These are phyloP conservation scores for Cryomyces minteri DNA, from an alignment of 495 filamentous ascomycete genomes.

Conservation along the genomic window DNA sequence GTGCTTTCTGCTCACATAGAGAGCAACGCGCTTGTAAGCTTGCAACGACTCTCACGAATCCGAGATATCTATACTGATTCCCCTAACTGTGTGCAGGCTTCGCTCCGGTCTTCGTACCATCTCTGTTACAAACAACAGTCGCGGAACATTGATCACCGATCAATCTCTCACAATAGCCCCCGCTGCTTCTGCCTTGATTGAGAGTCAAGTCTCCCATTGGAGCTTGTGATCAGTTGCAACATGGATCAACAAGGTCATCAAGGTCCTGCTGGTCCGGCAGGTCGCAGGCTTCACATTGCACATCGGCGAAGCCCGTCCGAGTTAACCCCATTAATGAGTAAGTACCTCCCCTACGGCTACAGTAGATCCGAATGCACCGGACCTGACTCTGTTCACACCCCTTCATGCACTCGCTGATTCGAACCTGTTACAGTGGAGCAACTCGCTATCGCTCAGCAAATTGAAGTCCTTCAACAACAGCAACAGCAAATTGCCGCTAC, in stretches of 20 bases:
- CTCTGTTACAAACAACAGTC: too few relatives aligned
- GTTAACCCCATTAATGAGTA: constrained; percentile 97
- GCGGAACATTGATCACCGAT: background rate
- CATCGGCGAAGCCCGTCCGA: constrained; percentile 95
- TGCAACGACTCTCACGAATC: too few relatives aligned
- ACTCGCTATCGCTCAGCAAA: constrained; percentile 96
- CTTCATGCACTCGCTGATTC: too few relatives aligned
- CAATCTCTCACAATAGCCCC: constrained; percentile 12
- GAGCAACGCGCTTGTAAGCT: too few relatives aligned
- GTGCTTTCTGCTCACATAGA: too few relatives aligned
- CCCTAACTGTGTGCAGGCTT: too few relatives aligned
- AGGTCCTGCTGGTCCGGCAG: constrained; percentile 62
- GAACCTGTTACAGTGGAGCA: constrained; percentile 50
- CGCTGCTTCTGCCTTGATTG: background rate
- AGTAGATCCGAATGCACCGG: too few relatives aligned
- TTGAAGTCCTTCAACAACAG: constrained; percentile 92
- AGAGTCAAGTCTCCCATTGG: too few relatives aligned
- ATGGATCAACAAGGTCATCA: constrained; percentile 78
- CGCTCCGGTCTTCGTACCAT: too few relatives aligned
- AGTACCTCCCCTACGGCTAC: constrained; percentile 22
- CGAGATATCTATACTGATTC: too few relatives aligned
- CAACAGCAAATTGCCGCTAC: constrained; percentile 94
- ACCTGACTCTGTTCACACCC: too few relatives aligned
- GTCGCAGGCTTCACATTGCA: constrained; percentile 90
- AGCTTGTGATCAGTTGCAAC: too few relatives aligned